A percentile compares a stretch with the other conserved stretches of the same genome.
phyloP scores from a whole-genome alignment of 768 basidiomycete genomes.

The Macrolepiota dolichaula region DNA sequence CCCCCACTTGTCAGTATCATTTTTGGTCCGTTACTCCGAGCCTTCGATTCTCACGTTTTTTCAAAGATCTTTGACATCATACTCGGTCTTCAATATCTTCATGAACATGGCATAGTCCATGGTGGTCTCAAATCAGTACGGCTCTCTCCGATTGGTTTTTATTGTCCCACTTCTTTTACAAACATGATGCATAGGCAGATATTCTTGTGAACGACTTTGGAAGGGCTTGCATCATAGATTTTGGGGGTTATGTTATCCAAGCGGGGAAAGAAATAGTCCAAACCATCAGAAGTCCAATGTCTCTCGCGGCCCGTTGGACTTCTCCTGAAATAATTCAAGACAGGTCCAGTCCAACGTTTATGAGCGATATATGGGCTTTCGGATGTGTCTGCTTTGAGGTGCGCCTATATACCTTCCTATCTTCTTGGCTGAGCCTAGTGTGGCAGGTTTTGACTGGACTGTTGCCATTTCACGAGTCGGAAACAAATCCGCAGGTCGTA shows the following conservation, averaged over 20 bases:
- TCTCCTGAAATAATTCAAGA: background rate
- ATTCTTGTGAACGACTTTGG: conserved; percentile 13
- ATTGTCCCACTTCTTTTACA: background rate
- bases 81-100: conserved; percentile 16
- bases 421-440: background rate
- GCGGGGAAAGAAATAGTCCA: background rate
- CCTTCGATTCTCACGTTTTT: background rate
- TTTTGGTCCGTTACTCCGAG: too few relatives aligned
- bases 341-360: background rate
- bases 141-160: background rate
- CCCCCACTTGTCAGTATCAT: background rate
- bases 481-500: background rate
- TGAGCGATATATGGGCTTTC: background rate
- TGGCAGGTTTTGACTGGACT: background rate
- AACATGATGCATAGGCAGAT: conserved; percentile 13
- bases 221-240: conserved; percentile 17
- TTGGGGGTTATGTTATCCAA: conserved; percentile 15
- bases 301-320: background rate
- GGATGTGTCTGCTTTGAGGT: background rate
- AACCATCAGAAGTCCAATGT: background rate
- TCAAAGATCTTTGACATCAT: conserved; percentile 12
- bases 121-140: conserved; percentile 19
- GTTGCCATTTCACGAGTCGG: background rate
- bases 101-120: conserved; percentile 14
- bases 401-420: background rate